Evolutionary conservation across 2,329 filamentous ascomycete species (phyloP).

Genomic region (Alternaria sp.): DNA sequence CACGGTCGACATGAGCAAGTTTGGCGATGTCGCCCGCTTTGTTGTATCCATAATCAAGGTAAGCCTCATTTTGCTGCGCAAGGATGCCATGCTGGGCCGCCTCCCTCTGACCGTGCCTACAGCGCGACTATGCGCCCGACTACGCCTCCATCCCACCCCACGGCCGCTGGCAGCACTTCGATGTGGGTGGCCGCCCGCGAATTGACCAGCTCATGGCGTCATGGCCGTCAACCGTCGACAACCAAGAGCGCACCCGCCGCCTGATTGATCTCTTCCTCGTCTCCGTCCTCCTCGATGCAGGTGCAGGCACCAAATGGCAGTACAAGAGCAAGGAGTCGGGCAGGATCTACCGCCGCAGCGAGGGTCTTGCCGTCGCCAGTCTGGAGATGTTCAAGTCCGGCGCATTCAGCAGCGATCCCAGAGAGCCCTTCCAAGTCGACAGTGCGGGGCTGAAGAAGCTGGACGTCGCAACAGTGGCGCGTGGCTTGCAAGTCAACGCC

Average conservation of each 20-base stretch:
- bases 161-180: conserved; percentile 80
- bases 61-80: conserved; percentile 31
- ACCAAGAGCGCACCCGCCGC: conserved; percentile 74
- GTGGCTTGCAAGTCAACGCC: conserved; percentile 82
- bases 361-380: conserved; percentile 80
- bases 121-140: conserved; percentile 74
- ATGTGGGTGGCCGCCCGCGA: conserved; percentile 77
- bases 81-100: not conserved
- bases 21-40: conserved; percentile 81
- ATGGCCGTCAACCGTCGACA: conserved; percentile 73
- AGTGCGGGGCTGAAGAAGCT: conserved; percentile 77
- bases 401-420: conserved; percentile 80
- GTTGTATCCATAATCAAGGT: conserved; percentile 96
- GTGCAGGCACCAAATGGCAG: conserved; percentile 87
- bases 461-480: conserved; percentile 75
- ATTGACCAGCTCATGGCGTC: conserved; percentile 73
- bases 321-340: conserved; percentile 93
- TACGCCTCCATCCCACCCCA: conserved; percentile 82
- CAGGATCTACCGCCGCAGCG: conserved; percentile 80
- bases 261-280: conserved; percentile 80
- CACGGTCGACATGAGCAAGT: conserved; percentile 84
- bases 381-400: conserved; percentile 95
- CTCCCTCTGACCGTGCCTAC: conserved; percentile 10
- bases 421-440: conserved; percentile 89
- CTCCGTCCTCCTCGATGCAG: conserved; percentile 84